phyloP scores from a whole-genome alignment of 129 eudicot species.

The Erigeron canadensis region DNA sequence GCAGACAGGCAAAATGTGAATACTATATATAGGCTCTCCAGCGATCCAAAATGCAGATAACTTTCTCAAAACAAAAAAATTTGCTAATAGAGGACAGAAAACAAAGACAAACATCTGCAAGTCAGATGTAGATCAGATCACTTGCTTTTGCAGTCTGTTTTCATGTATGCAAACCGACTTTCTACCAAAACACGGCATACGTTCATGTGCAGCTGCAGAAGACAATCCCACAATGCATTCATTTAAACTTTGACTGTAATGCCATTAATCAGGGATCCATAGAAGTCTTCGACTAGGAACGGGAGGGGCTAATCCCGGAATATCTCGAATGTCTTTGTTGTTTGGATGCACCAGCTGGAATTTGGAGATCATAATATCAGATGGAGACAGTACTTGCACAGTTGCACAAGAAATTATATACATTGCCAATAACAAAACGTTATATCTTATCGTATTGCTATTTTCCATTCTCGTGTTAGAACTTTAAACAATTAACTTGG shows the following conservation, averaged over 20 bases:
- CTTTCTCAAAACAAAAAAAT: conserved; percentile 30
- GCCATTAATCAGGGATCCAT: conserved; percentile 44
- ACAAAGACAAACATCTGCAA: background rate
- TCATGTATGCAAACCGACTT: conserved; percentile 2
- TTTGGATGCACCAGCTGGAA: conserved; percentile 78
- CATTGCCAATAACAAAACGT: background rate
- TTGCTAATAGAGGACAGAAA: conserved; percentile 6
- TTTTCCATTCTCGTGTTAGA: background rate
- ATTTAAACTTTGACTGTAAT: background rate
- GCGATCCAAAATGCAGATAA: conserved; percentile 21
- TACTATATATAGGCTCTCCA: conserved; percentile 23
- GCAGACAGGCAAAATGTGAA: conserved; percentile 22
- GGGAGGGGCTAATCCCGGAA: conserved; percentile 96
- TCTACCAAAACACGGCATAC: conserved; percentile 9
- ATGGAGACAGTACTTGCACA: background rate
- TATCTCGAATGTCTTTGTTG: conserved; percentile 74
- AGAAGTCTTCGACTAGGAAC: conserved; percentile 67
- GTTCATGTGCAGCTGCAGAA: background rate
- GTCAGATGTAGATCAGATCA: background rate
- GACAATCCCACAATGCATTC: conserved; percentile 9
- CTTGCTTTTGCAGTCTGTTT: conserved; percentile 15
- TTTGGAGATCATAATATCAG: conserved; percentile 8
- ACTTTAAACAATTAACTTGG: background rate
- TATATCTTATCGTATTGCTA: background rate
- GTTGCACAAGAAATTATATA: background rate